These are phyloP conservation scores for Agrostemma githago DNA, from an alignment of 148 eudicot genomes.

Conservation along the genomic window DNA sequence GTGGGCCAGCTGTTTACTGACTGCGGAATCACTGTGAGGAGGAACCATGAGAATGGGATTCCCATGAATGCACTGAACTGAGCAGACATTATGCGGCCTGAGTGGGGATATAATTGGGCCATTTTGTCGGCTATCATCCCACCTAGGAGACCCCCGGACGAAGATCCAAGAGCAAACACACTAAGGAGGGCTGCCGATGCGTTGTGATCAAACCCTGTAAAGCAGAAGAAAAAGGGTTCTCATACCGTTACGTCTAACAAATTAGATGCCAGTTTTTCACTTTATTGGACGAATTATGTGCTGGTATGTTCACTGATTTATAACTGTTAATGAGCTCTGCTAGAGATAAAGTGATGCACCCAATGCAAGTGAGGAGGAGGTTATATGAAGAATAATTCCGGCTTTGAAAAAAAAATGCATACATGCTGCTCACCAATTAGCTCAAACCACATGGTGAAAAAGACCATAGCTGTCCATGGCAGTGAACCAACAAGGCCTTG, in stretches of 20 bases:
- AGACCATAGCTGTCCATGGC: conserved; percentile 98
- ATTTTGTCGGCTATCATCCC: conserved; percentile 71
- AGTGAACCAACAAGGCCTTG: conserved; percentile 93
- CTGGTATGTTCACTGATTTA: too few relatives aligned
- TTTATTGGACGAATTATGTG: too few relatives aligned
- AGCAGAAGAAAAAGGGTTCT: conserved; percentile 4
- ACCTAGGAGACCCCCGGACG: conserved; percentile 68
- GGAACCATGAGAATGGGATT: conserved; percentile 81
- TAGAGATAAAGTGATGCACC: background rate
- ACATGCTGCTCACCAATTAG: conserved; percentile 69
- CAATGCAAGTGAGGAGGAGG: background rate
- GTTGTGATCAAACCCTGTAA: conserved; percentile 77
- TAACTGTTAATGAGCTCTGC: background rate
- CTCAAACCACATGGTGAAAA: conserved; percentile 91
- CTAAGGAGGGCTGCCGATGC: conserved; percentile 74
- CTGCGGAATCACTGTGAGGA: conserved; percentile 68
- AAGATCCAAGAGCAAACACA: conserved; percentile 68
- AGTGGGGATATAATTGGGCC: conserved; percentile 55
- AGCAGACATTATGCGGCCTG: conserved; percentile 78
- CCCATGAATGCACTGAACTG: conserved; percentile 94
- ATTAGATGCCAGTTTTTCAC: too few relatives aligned
- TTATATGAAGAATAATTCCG: background rate
- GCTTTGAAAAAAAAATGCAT: conserved; percentile 2
- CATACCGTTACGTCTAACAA: too few relatives aligned
- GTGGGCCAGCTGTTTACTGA: conserved; percentile 45